These are phyloP conservation scores for Sporisorium graminicola DNA, from an alignment of 1,284 basidiomycete species.

Conservation along the genomic window DNA sequence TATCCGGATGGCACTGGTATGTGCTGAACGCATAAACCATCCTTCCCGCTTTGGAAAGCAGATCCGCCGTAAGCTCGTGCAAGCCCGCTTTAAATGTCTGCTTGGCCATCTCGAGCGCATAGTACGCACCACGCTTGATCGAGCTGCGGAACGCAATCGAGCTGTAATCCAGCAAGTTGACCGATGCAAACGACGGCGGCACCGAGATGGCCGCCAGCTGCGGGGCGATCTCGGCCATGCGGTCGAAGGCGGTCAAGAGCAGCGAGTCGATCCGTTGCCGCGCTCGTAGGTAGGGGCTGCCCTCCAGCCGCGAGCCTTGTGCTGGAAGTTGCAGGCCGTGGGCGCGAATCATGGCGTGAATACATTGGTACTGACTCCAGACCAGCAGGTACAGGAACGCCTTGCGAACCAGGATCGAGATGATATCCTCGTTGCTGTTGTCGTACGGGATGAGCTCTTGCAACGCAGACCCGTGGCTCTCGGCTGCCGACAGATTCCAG, in stretches of 20 bases:
- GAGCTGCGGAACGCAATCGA: slow-evolving; percentile 46
- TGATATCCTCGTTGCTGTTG: slow-evolving; percentile 32
- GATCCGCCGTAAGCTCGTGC: slow-evolving; percentile 41
- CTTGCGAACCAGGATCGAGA: slow-evolving; percentile 42
- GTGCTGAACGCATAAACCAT: slow-evolving; percentile 45
- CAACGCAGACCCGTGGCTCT: not conserved
- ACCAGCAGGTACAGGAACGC: slow-evolving; percentile 33
- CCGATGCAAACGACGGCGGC: slow-evolving; percentile 22
- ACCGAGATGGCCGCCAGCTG: slow-evolving; percentile 38
- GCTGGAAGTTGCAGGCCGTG: slow-evolving; percentile 37
- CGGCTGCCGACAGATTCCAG: slow-evolving; percentile 15
- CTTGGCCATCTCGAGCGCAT: slow-evolving; percentile 41
- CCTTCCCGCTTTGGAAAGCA: slow-evolving; percentile 33
- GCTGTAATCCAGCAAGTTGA: slow-evolving; percentile 42
- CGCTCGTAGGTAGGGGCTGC: slow-evolving; percentile 25
- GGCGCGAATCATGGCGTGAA: slow-evolving; percentile 32
- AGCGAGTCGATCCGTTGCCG: slow-evolving; percentile 37
- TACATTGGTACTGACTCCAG: slow-evolving; percentile 37
- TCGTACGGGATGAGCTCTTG: slow-evolving; percentile 31
- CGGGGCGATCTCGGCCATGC: slow-evolving; percentile 32
- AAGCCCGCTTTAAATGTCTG: slow-evolving; percentile 31
- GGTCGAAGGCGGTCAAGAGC: slow-evolving; percentile 29
- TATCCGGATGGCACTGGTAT: slow-evolving; percentile 39
- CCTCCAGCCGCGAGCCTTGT: slow-evolving; percentile 19
- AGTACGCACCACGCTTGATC: slow-evolving; percentile 31